A percentile compares a stretch with the other conserved stretches of the same genome.
These are phyloP conservation scores for Yamadazyma sp. DNA, from an alignment of 1,139 yeast species.

Conservation along the genomic window DNA sequence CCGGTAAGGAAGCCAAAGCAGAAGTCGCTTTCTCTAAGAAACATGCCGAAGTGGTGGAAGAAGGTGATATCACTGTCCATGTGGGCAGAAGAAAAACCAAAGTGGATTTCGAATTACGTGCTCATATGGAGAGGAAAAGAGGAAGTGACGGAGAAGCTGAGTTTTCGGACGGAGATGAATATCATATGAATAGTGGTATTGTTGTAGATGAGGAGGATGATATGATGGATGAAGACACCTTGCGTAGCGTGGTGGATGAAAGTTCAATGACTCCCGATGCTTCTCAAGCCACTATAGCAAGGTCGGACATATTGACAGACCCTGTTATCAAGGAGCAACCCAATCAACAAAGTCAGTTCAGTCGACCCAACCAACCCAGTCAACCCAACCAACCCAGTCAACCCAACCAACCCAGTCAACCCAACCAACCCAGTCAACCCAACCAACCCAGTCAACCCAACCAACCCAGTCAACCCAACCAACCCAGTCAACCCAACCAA, in stretches of 20 bases:
- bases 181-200: constrained; percentile 5
- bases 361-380: too few species aligned
- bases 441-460: too few species aligned
- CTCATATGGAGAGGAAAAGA: constrained; percentile 45
- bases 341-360: too few species aligned
- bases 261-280: not conserved
- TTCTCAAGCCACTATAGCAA: not conserved
- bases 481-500: too few species aligned
- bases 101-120: constrained; percentile 48
- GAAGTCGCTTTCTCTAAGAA: constrained; percentile 50
- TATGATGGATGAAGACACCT: constrained; percentile 13
- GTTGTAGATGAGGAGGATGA: constrained; percentile 12
- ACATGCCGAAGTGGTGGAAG: constrained; percentile 47
- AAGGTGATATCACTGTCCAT: constrained; percentile 47
- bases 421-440: too few species aligned
- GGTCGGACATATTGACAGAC: too few species aligned
- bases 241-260: constrained; percentile 1
- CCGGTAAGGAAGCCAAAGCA: constrained; percentile 63
- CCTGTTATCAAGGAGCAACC: too few species aligned
- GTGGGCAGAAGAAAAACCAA: constrained; percentile 50
- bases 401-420: too few species aligned
- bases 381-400: too few species aligned
- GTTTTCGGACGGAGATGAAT: constrained; percentile 16
- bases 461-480: too few species aligned
- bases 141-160: constrained; percentile 2